A percentile compares a stretch with the other conserved stretches of the same genome.
Evolutionary conservation across 2,329 filamentous ascomycete genomes (phyloP).

Genomic region (Scytalidium lignicola): DNA sequence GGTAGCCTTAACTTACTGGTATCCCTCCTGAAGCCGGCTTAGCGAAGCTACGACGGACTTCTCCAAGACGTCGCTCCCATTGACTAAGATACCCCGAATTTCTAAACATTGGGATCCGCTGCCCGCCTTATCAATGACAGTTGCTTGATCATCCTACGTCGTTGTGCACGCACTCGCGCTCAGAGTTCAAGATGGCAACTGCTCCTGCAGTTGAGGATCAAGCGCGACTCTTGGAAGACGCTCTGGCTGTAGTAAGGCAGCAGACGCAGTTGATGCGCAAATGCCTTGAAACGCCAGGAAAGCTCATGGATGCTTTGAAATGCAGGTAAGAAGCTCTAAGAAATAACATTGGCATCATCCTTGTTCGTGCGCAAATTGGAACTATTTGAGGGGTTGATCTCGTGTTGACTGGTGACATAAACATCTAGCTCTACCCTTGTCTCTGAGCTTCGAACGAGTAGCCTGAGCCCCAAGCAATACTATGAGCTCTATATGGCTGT

Average conservation of each 20-base stretch:
- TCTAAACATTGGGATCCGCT: not conserved
- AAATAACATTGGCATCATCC: conserved; percentile 3
- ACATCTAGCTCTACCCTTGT: conserved; percentile 81
- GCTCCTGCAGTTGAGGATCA: conserved; percentile 70
- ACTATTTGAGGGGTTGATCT: conserved; percentile 9
- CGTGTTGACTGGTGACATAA: conserved; percentile 23
- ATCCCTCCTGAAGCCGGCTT: not conserved
- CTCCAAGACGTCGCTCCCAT: not conserved
- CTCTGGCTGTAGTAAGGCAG: conserved; percentile 90
- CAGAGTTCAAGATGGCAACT: conserved; percentile 36
- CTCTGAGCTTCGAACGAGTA: conserved; percentile 96
- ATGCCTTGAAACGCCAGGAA: conserved; percentile 92
- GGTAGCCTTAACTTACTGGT: not conserved
- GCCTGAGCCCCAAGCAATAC: conserved; percentile 97
- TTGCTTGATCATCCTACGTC: conserved; percentile 18
- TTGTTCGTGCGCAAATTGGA: conserved; percentile 8
- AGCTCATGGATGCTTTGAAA: conserved; percentile 99
- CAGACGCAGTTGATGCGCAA: conserved; percentile 97
- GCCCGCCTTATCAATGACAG: not conserved
- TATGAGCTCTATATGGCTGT: conserved; percentile 99
- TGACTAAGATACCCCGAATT: not conserved
- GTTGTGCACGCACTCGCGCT: conserved; percentile 16
- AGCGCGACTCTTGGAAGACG: conserved; percentile 94
- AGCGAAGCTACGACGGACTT: not conserved
- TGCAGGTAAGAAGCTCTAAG: conserved; percentile 70